Base-by-base conservation (phyloP, 140 eudicot species). In the Flaveria floridana region DNA sequence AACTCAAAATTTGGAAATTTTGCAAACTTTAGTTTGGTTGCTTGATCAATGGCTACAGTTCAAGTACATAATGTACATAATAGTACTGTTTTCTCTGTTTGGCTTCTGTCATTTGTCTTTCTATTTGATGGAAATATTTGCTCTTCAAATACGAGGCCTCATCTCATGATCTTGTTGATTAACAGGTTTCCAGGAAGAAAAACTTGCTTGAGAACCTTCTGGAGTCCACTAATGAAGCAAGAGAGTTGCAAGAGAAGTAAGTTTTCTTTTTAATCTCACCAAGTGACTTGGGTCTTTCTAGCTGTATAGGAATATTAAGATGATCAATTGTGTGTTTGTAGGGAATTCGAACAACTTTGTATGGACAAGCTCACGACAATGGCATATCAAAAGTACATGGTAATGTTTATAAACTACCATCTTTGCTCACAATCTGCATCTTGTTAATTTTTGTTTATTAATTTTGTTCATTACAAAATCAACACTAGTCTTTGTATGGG, bases 361-460 rank as follows among this genome's bases (percentile, higher is more conserved):
- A 89, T 91, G 7, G 91, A 85, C 76, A 89, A 91, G 78, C 96
- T 91, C 39, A 86, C 87, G 0, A 79, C 67, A 58, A 89, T 91
- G 87, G 91, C 96, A 44, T 91, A 87, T 70, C 94, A 82, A 59
- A 91, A 91, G 77, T 91, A 91, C 81, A 91, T 91, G 97, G 97
- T 91, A 89, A 85, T 50, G 48, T 39, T 72, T 30, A 39, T 67
- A 50, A 15, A 28, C 30, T 65, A 20, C 65, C 4, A 23, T 67
- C 26, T 51, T 7, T 39, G 48, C 37, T 77, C 21, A 70, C 71
- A 20, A 46, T 46, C 47, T 61, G 15, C 55, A 20, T 76, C 37
- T 1, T 59, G 19, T 68, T 76, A 8, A n/a, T 56, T 39, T 15
- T 75, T 34, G 74, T 34, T 65, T 18, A 12, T 39, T 18, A 77